Base-by-base conservation (phyloP, 2,329 filamentous ascomycete species). In the Alternaria angustiovoidea region DNA sequence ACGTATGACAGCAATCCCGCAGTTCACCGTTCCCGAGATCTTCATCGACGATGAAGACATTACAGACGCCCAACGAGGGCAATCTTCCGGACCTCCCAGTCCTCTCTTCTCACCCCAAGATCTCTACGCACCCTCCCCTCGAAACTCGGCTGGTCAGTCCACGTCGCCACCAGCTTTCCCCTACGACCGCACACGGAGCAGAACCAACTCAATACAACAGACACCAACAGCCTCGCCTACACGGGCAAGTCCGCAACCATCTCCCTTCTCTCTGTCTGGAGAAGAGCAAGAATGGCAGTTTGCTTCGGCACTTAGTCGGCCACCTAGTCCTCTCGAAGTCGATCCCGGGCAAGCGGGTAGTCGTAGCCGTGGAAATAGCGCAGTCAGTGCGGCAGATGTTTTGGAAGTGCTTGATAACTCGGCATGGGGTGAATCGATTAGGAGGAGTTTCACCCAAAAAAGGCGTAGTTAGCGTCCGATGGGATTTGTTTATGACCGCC, bases 351-450 rank as follows among this genome's bases (percentile, higher is more conserved):
- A 54, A 52, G 65, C 42, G 59, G 64, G 66, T 20, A 86, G 85
- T 65, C 86, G 84, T 73, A 87, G 87, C 68, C 82, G 89, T 43
- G 86, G 88, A 24, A 87, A 86, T 55, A 93, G 90, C 77, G 84
- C 85, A 5, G 89, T 94, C 58, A 92, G 88, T 72, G 89, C 90
- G 51, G 87, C 89, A 48, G 90, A 93, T 71, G 91, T 96, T 67
- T 87, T 94, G 77, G 89, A 93, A 67, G 91, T 95, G 74, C 85
- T 98, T 55, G 92, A 95, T 72, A 91, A 94, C 72, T 95, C 92
- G 18, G 90, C 91, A 16, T 98, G 94, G 94, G 92, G 94, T 52
- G 92, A 96, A 80, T 96, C 92, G 82, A 93, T 97, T 66, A 86
- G 93, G 65, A 86, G 93, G 63, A 96, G 93, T 80, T 93, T 95